Evolutionary conservation across 495 filamentous ascomycete species (phyloP).

Genomic region (Antarctomyces pellizariae): DNA sequence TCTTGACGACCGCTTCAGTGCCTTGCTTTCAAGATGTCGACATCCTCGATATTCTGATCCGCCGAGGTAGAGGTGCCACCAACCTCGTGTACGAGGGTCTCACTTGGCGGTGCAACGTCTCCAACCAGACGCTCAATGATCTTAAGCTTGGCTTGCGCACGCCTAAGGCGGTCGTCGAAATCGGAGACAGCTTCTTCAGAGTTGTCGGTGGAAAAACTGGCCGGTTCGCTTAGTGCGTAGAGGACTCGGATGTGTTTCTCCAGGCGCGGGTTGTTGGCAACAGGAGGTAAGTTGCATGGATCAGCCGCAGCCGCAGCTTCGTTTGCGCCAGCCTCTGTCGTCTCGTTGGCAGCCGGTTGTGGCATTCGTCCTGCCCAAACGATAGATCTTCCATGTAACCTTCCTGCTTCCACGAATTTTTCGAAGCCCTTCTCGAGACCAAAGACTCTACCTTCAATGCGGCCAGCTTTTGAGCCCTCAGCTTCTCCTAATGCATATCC

Average conservation of each 20-base stretch:
- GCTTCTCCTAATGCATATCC: slow-evolving; percentile 51
- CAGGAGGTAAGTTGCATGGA: slow-evolving; percentile 14
- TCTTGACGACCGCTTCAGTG: too few species aligned
- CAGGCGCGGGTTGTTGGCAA: slow-evolving; percentile 39
- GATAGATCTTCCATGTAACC: slow-evolving; percentile 53
- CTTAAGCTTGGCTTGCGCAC: slow-evolving; percentile 56
- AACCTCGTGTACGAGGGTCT: background rate
- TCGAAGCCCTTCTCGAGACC: slow-evolving; percentile 86
- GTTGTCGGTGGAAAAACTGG: slow-evolving; percentile 54
- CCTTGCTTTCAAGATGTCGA: slow-evolving; percentile 22
- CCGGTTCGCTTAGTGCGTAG: slow-evolving; percentile 53
- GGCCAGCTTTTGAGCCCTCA: slow-evolving; percentile 63
- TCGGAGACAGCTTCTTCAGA: slow-evolving; percentile 66
- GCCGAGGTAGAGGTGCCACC: slow-evolving; percentile 15
- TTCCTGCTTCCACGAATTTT: slow-evolving; percentile 62
- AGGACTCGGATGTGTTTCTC: slow-evolving; percentile 48
- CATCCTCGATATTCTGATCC: slow-evolving; percentile 32
- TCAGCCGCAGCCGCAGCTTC: slow-evolving; percentile 11
- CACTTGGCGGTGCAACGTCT: slow-evolving; percentile 16
- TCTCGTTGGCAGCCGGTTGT: slow-evolving; percentile 14
- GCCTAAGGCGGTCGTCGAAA: slow-evolving; percentile 63
- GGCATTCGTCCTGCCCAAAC: slow-evolving; percentile 51
- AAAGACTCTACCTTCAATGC: slow-evolving; percentile 69
- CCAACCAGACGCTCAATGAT: slow-evolving; percentile 54
- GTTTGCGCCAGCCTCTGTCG: slow-evolving; percentile 3